These are phyloP conservation scores for Stygiomarasmius scandens DNA, from an alignment of 1,284 basidiomycete genomes.

Conservation along the genomic window DNA sequence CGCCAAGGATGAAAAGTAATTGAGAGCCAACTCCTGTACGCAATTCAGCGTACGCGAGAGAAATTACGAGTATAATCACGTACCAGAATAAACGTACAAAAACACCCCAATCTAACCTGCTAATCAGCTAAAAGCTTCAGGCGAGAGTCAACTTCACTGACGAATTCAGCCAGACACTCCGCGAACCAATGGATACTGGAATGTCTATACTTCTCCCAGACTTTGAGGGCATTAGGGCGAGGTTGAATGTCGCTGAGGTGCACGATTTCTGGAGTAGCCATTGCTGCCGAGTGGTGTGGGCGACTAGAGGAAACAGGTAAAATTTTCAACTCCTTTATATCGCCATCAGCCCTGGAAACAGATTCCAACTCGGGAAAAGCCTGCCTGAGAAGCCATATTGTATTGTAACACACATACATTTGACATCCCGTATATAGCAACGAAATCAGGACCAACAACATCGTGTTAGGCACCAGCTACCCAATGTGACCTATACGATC, in stretches of 20 bases:
- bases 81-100: constrained; percentile 58
- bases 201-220: constrained; percentile 60
- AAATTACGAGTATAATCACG: constrained; percentile 10
- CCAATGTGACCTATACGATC: too few relatives aligned
- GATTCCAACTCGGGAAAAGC: too few relatives aligned
- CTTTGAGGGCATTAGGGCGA: constrained; percentile 40
- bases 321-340: too few relatives aligned
- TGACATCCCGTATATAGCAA: too few relatives aligned
- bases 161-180: constrained; percentile 63
- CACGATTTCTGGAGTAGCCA: constrained; percentile 24
- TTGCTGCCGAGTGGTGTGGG: neutral
- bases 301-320: too few relatives aligned
- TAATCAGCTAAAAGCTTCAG: constrained; percentile 16
- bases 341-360: too few relatives aligned
- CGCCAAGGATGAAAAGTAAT: constrained; percentile 56
- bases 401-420: too few relatives aligned
- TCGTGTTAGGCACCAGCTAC: too few relatives aligned
- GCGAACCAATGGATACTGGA: constrained; percentile 52
- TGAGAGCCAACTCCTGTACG: constrained; percentile 59
- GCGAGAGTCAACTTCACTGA: constrained; percentile 31
- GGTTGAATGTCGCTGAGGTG: constrained; percentile 44
- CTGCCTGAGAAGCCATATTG: too few relatives aligned
- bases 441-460: too few relatives aligned
- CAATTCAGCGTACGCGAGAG: too few relatives aligned
- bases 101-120: constrained; percentile 41